Conservation (phyloP, 2,329 filamentous ascomycete genomes). For the Ceratocystis alfenasii region DNA sequence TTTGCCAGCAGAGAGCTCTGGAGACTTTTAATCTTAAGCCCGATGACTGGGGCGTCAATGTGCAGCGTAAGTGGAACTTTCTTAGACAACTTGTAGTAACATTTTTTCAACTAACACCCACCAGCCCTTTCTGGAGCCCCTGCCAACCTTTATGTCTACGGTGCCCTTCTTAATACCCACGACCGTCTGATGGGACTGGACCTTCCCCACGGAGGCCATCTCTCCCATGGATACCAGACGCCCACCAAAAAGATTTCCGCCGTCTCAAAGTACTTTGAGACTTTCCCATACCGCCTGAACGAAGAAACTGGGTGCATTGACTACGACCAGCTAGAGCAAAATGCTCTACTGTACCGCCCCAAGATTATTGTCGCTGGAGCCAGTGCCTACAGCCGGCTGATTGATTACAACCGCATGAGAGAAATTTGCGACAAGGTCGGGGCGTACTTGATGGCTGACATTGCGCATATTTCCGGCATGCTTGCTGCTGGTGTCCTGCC, state of each 20-base stretch:
- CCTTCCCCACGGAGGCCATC: slow-evolving; percentile 86
- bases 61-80: slow-evolving; percentile 54
- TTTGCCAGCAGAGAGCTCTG: slow-evolving; percentile 83
- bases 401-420: slow-evolving; percentile 89
- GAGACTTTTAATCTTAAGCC: slow-evolving; percentile 74
- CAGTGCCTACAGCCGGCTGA: slow-evolving; percentile 88
- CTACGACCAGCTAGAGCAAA: slow-evolving; percentile 80
- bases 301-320: slow-evolving; percentile 87
- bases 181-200: slow-evolving; percentile 96
- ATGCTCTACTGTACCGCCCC: slow-evolving; percentile 79
- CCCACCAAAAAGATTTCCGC: slow-evolving; percentile 93
- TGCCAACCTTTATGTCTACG: slow-evolving; percentile 86
- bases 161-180: slow-evolving; percentile 80
- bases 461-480: slow-evolving; percentile 93
- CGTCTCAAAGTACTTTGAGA: slow-evolving; percentile 98
- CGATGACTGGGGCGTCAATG: slow-evolving; percentile 92
- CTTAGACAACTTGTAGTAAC: neutral
- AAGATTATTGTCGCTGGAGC: slow-evolving; percentile 93
- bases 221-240: slow-evolving; percentile 95
- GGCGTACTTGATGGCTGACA: slow-evolving; percentile 87
- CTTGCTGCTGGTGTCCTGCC: slow-evolving; percentile 86
- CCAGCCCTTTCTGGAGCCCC: slow-evolving; percentile 62
- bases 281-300: slow-evolving; percentile 84
- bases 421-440: slow-evolving; percentile 82
- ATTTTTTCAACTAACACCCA: slow-evolving; percentile 19